phyloP scores from a whole-genome alignment of 345 rosid genomes.

The Salix caprea region DNA sequence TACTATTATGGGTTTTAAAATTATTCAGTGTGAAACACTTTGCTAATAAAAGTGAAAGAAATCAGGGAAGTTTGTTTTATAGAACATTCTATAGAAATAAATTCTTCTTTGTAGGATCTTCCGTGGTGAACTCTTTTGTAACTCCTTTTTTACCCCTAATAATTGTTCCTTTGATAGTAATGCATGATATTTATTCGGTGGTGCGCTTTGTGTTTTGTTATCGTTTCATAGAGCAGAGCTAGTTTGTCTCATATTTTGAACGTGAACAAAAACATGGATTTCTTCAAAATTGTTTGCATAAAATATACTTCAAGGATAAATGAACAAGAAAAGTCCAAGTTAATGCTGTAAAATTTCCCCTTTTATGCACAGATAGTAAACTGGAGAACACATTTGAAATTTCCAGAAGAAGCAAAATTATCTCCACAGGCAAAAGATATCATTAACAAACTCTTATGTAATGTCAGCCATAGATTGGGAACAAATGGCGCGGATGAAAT shows the following conservation, averaged over 20 bases:
- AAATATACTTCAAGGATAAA: too few relatives aligned
- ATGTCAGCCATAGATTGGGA: slow-evolving; percentile 79
- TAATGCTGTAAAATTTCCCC: not conserved
- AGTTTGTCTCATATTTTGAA: too few relatives aligned
- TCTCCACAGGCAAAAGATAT: slow-evolving; percentile 73
- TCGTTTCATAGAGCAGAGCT: too few relatives aligned
- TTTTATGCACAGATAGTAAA: slow-evolving; percentile 69
- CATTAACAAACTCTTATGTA: slow-evolving; percentile 70
- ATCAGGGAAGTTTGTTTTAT: not conserved
- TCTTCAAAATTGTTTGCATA: too few relatives aligned
- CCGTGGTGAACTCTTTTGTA: not conserved
- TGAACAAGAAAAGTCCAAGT: not conserved
- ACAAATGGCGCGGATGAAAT: slow-evolving; percentile 78
- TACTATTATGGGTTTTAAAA: not conserved
- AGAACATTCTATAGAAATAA: not conserved
- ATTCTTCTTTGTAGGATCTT: not conserved
- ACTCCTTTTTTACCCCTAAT: too few relatives aligned
- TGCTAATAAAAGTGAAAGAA: not conserved
- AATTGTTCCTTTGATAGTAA: too few relatives aligned
- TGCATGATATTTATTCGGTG: not conserved
- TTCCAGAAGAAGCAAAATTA: slow-evolving; percentile 85
- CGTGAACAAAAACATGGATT: too few relatives aligned
- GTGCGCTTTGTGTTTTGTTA: too few relatives aligned
- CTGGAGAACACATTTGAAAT: slow-evolving; percentile 93
- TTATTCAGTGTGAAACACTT: not conserved